Conservation (phyloP, 192 early-diverging fungal species). For the Podila epigama region DNA sequence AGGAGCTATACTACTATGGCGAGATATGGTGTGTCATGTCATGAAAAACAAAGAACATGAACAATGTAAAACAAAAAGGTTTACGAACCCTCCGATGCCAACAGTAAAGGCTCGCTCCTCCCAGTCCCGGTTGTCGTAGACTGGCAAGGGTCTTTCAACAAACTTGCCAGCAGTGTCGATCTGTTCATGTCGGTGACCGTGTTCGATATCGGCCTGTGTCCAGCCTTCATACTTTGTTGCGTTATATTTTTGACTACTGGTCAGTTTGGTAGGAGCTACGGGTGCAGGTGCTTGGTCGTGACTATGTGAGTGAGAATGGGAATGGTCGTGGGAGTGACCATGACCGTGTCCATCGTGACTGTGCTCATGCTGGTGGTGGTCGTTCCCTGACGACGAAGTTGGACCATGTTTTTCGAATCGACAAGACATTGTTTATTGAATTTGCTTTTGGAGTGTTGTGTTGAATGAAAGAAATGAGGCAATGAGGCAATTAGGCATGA, state of each 20-base stretch:
- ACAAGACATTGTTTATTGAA: conserved; percentile 37
- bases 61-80: too few relatives aligned
- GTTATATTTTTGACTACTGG: conserved; percentile 43
- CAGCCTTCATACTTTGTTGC: conserved; percentile 43
- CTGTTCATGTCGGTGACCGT: conserved; percentile 92
- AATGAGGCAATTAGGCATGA: background rate
- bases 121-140: conserved; percentile 83
- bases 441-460: background rate
- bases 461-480: background rate
- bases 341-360: conserved; percentile 71
- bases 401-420: conserved; percentile 60
- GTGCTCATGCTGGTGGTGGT: conserved; percentile 58
- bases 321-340: conserved; percentile 49
- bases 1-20: too few relatives aligned
- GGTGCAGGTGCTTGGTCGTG: conserved; percentile 57
- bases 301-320: conserved; percentile 67
- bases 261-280: conserved; percentile 55
- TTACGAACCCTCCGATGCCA: conserved; percentile 85
- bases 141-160: conserved; percentile 75
- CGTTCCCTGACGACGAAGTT: conserved; percentile 23
- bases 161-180: conserved; percentile 88
- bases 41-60: too few relatives aligned
- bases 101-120: conserved; percentile 93
- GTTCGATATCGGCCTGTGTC: conserved; percentile 61
- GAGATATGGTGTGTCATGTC: too few relatives aligned